Evolutionary conservation across 106 monocot species (phyloP).

Genomic region (Dendrobium huoshanense): DNA sequence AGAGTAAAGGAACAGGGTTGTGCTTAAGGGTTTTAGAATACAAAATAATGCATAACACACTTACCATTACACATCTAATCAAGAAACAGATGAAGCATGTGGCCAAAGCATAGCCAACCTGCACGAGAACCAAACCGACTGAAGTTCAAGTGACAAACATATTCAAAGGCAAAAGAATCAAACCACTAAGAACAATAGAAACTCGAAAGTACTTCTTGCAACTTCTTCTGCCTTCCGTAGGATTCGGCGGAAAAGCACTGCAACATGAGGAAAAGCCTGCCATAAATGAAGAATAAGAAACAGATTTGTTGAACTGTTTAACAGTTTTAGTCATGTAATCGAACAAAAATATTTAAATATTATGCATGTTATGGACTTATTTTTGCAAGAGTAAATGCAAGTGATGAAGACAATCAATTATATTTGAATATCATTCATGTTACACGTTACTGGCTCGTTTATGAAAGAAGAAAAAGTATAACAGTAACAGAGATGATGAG

Average conservation of each 20-base stretch:
- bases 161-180: neutral
- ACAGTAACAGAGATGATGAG: too few species aligned
- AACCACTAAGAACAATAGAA: neutral
- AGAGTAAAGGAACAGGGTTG: neutral
- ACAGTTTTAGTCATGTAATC: neutral
- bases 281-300: neutral
- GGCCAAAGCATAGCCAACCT: constrained; percentile 89
- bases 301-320: neutral
- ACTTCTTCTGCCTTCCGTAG: constrained; percentile 80
- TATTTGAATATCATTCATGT: too few species aligned
- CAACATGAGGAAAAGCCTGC: constrained; percentile 86
- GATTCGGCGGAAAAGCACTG: constrained; percentile 85
- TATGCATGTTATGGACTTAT: too few species aligned
- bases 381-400: too few species aligned
- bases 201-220: constrained; percentile 68
- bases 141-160: neutral
- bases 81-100: constrained; percentile 90
- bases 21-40: neutral
- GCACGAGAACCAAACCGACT: neutral
- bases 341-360: too few species aligned
- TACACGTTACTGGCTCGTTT: too few species aligned
- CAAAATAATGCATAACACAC: constrained; percentile 4
- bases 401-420: too few species aligned
- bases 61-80: constrained; percentile 80
- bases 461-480: too few species aligned